A percentile compares a stretch with the other conserved stretches of the same genome.
phyloP scores from a whole-genome alignment of 2,329 filamentous ascomycete species.

The Neonectria coccinea region DNA sequence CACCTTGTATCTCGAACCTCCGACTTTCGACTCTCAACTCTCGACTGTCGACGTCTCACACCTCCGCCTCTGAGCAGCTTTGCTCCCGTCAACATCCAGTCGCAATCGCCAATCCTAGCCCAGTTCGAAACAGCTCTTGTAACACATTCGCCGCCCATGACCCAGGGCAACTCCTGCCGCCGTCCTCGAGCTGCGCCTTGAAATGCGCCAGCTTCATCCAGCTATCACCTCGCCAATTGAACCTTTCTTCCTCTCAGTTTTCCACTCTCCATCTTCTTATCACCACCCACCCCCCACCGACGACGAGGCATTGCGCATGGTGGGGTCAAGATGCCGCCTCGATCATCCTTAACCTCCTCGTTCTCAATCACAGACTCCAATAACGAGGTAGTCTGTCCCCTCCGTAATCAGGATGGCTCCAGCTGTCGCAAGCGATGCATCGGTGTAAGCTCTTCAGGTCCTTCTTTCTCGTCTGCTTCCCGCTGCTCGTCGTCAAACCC shows the following conservation, averaged over 20 bases:
- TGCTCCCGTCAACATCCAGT: conserved; percentile 29
- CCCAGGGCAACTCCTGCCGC: conserved; percentile 37
- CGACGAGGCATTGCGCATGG: conserved; percentile 58
- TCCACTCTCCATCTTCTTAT: conserved; percentile 33
- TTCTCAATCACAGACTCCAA: conserved; percentile 93
- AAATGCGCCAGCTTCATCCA: conserved; percentile 42
- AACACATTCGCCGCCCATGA: conserved; percentile 43
- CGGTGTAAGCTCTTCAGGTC: conserved; percentile 78
- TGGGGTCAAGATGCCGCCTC: conserved; percentile 85
- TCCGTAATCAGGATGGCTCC: conserved; percentile 95
- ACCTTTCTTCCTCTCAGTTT: conserved; percentile 32
- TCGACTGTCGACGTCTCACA: conserved; percentile 27
- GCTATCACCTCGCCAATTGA: conserved; percentile 49
- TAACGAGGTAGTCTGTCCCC: conserved; percentile 96
- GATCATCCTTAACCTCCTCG: conserved; percentile 86
- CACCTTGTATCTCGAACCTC: conserved; percentile 10
- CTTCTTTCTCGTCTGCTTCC: conserved; percentile 19
- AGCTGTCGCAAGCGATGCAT: conserved; percentile 97
- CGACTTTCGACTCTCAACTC: conserved; percentile 15
- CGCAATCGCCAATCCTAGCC: conserved; percentile 38
- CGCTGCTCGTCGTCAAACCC: conserved; percentile 5
- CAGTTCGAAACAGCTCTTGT: conserved; percentile 44
- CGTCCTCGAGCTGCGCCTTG: conserved; percentile 41
- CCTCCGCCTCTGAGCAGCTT: conserved; percentile 23
- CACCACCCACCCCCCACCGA: conserved; percentile 42